Evolutionary conservation across 2,329 filamentous ascomycete species (phyloP).

Genomic region (Beauveria sp.): DNA sequence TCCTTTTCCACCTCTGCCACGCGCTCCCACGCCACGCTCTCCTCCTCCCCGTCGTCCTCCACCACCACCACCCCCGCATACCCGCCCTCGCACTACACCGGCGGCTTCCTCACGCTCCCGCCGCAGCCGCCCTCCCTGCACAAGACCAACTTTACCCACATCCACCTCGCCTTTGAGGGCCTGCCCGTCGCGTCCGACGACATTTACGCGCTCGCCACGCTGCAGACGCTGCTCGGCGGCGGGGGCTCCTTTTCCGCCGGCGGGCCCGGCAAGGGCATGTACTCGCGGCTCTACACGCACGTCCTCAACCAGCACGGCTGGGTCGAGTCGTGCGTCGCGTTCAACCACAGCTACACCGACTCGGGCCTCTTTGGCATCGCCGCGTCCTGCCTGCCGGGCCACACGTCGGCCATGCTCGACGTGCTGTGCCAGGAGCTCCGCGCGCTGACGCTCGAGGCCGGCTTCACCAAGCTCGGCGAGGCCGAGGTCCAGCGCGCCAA

Average conservation of each 20-base stretch:
- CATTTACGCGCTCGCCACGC: slow-evolving; percentile 90
- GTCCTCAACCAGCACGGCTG: slow-evolving; percentile 96
- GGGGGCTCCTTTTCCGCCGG: slow-evolving; percentile 95
- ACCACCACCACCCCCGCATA: slow-evolving; percentile 36
- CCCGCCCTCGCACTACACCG: slow-evolving; percentile 75
- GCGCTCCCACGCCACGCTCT: slow-evolving; percentile 52
- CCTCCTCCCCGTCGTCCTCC: slow-evolving; percentile 31
- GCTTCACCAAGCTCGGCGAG: slow-evolving; percentile 63
- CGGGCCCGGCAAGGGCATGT: slow-evolving; percentile 98
- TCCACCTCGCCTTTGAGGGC: slow-evolving; percentile 93
- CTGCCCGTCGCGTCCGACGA: slow-evolving; percentile 84
- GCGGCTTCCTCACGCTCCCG: slow-evolving; percentile 83
- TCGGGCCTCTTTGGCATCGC: slow-evolving; percentile 92
- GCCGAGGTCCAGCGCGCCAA: slow-evolving; percentile 86
- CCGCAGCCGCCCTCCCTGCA: slow-evolving; percentile 72
- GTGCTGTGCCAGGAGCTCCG: slow-evolving; percentile 90
- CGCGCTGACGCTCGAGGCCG: slow-evolving; percentile 65
- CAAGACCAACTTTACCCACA: slow-evolving; percentile 76
- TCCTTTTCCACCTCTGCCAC: slow-evolving; percentile 75
- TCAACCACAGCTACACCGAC: slow-evolving; percentile 97
- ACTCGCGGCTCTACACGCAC: slow-evolving; percentile 93
- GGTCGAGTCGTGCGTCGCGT: slow-evolving; percentile 92
- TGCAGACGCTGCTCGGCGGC: slow-evolving; percentile 92
- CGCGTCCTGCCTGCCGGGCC: slow-evolving; percentile 71
- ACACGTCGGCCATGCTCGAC: slow-evolving; percentile 78